These are phyloP conservation scores for Aquilaria yunnanensis DNA, from an alignment of 345 rosid species.

Conservation along the genomic window DNA sequence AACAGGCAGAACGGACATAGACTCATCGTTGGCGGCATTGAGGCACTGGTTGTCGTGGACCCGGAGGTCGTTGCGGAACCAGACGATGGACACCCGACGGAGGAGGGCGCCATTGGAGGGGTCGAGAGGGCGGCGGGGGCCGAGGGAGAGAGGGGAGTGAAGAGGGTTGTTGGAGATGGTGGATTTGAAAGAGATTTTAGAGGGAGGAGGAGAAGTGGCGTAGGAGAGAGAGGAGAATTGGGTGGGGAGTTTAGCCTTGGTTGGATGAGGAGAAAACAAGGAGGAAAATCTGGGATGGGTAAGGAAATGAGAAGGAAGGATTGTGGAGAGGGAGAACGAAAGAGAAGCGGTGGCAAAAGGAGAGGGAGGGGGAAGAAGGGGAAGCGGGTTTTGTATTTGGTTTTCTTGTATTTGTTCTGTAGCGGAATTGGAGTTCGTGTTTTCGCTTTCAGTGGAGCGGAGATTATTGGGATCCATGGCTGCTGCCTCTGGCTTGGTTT, in stretches of 20 bases:
- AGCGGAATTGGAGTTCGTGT: slow-evolving; percentile 28
- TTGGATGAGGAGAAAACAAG: slow-evolving; percentile 38
- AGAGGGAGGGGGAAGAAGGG: slow-evolving; percentile 28
- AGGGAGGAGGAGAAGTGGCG: slow-evolving; percentile 34
- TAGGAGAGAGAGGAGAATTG: slow-evolving; percentile 62
- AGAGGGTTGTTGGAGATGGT: slow-evolving; percentile 79
- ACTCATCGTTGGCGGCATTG: slow-evolving; percentile 71
- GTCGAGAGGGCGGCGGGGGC: slow-evolving; percentile 85
- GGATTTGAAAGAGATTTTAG: slow-evolving; percentile 67
- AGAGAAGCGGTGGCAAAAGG: slow-evolving; percentile 67
- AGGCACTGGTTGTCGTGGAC: slow-evolving; percentile 92
- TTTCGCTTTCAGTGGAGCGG: slow-evolving; percentile 21
- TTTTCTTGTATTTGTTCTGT: slow-evolving; percentile 13
- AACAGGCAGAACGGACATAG: slow-evolving; percentile 81
- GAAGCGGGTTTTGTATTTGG: slow-evolving; percentile 13
- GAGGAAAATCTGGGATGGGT: slow-evolving; percentile 37
- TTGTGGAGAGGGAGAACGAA: slow-evolving; percentile 41
- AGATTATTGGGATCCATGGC: slow-evolving; percentile 32
- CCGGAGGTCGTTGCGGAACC: slow-evolving; percentile 96
- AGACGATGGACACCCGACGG: slow-evolving; percentile 80
- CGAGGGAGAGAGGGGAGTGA: slow-evolving; percentile 69
- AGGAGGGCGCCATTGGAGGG: slow-evolving; percentile 77
- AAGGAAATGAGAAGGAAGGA: slow-evolving; percentile 46
- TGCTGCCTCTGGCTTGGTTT: neutral
- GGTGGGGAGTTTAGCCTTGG: slow-evolving; percentile 58